A percentile compares a stretch with the other conserved stretches of the same genome.
phyloP scores from a whole-genome alignment of 73 alveolate genomes.

The Effrenium voratum region DNA sequence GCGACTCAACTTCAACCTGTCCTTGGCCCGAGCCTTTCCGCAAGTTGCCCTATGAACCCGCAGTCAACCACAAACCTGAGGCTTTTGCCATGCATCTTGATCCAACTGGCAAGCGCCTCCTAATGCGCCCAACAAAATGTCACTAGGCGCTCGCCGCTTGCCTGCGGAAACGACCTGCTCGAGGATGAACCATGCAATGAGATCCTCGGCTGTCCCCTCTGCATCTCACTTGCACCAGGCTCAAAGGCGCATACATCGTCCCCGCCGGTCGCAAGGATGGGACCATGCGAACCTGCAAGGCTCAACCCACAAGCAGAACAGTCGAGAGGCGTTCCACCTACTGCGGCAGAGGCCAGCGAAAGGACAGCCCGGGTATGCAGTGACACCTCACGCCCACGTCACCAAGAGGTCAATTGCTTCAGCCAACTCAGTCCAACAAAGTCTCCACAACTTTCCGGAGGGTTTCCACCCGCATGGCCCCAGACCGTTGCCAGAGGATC shows the following conservation, averaged over 20 bases:
- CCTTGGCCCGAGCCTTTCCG: background rate
- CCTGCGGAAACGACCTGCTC: conserved; percentile 47
- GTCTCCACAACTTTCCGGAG: too few species aligned
- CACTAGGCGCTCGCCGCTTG: background rate
- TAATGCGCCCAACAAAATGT: background rate
- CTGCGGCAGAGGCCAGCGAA: conserved; percentile 54
- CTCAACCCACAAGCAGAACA: background rate
- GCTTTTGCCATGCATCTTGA: background rate
- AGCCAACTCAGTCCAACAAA: too few species aligned
- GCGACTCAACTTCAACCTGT: background rate
- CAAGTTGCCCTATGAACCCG: background rate
- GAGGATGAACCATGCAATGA: conserved; percentile 68
- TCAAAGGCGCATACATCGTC: conserved; percentile 20
- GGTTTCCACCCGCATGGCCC: background rate
- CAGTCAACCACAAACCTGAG: background rate
- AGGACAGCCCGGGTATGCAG: conserved; percentile 44
- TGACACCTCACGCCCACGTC: conserved; percentile 1
- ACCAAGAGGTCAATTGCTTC: background rate
- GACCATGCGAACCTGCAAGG: background rate
- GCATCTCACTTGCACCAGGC: too few species aligned
- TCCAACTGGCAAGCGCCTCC: background rate
- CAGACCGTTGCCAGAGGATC: conserved; percentile 2
- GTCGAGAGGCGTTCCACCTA: background rate
- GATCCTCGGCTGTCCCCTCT: too few species aligned
- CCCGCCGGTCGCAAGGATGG: conserved; percentile 87